Percentiles rank a stretch among this genome's conserved stretches.
Conservation (phyloP, 1,139 yeast species). For the Protomyces pachydermus region DNA sequence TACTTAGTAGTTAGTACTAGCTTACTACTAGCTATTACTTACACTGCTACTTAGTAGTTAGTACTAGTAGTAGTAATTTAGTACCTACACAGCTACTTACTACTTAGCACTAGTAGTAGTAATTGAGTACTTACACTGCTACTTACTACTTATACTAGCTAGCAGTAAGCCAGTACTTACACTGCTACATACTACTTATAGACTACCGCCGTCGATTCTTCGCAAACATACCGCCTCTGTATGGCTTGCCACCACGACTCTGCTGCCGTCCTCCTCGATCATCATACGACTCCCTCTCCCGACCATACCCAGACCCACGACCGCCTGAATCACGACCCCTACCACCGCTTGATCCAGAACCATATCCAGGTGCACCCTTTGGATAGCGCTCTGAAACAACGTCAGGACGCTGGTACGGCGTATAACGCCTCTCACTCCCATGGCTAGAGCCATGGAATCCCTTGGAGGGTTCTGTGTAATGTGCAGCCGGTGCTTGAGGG, state of each 20-base stretch:
- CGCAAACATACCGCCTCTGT: conserved; percentile 7
- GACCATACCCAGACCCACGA: not conserved
- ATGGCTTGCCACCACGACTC: conserved; percentile 18
- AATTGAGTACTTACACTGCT: too few relatives aligned
- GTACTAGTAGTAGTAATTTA: too few relatives aligned
- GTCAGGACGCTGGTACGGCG: conserved; percentile 10
- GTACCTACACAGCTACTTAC: too few relatives aligned
- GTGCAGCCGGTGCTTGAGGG: not conserved
- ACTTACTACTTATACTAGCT: too few relatives aligned
- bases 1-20: too few relatives aligned
- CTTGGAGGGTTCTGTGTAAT: not conserved
- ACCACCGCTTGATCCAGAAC: not conserved
- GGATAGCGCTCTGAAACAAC: conserved; percentile 7
- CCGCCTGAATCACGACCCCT: not conserved
- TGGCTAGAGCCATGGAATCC: not conserved
- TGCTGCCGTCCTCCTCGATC: not conserved
- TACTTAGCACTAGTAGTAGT: too few relatives aligned
- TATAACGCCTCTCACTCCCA: conserved; percentile 3
- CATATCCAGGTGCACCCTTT: not conserved
- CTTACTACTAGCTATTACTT: too few relatives aligned
- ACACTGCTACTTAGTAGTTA: too few relatives aligned
- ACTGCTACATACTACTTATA: too few relatives aligned
- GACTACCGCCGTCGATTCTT: not conserved
- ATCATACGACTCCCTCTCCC: not conserved
- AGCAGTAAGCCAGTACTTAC: too few relatives aligned